These are phyloP conservation scores for Mucor mucedo DNA, from an alignment of 371 early-diverging fungal genomes.

Conservation along the genomic window DNA sequence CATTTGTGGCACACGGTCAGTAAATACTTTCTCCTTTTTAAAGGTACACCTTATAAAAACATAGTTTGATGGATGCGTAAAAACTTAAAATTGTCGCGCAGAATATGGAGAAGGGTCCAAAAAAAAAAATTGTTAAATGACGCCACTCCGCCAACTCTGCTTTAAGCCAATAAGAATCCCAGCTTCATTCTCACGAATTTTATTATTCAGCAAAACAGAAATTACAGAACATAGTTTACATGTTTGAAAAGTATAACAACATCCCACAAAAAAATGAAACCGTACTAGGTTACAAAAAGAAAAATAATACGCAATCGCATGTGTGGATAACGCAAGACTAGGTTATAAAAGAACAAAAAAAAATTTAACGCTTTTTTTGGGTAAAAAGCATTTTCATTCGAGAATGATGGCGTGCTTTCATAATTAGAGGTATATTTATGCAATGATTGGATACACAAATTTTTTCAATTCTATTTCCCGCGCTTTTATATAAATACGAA, in stretches of 20 bases:
- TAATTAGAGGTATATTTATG: background rate
- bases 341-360: background rate
- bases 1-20: too few relatives aligned
- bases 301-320: background rate
- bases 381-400: background rate
- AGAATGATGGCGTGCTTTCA: constrained; percentile 4
- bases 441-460: background rate
- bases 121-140: background rate
- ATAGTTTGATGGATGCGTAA: too few relatives aligned
- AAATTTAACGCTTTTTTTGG: background rate
- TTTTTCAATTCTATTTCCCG: background rate
- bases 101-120: too few relatives aligned
- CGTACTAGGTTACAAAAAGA: too few relatives aligned
- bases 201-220: too few relatives aligned
- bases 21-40: too few relatives aligned
- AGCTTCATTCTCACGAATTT: too few relatives aligned
- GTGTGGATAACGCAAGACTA: background rate
- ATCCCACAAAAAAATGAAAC: too few relatives aligned
- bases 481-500: background rate
- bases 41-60: too few relatives aligned
- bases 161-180: background rate
- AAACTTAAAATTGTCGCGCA: too few relatives aligned
- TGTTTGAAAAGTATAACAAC: too few relatives aligned
- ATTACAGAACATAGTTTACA: too few relatives aligned
- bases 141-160: background rate